A percentile compares a stretch with the other conserved stretches of the same genome.
Conservation (phyloP, 2,329 filamentous ascomycete genomes). For the Phoma herbarum region DNA sequence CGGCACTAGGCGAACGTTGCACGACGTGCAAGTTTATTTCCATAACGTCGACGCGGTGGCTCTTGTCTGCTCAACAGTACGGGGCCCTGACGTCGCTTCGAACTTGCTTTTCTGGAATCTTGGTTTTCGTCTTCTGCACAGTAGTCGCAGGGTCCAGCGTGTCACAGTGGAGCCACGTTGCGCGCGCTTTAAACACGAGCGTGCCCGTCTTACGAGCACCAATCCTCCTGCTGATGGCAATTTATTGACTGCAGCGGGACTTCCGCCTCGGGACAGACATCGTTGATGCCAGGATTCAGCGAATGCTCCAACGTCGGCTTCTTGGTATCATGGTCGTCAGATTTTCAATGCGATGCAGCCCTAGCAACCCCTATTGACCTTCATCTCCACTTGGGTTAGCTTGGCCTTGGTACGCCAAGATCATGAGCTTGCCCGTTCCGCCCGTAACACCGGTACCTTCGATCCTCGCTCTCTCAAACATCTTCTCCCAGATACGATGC, state of each 20-base stretch:
- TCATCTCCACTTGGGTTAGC: constrained; percentile 22
- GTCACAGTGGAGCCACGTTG: constrained; percentile 18
- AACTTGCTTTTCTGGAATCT: background rate
- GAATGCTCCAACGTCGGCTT: constrained; percentile 17
- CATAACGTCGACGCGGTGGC: constrained; percentile 7
- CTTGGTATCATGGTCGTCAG: constrained; percentile 3
- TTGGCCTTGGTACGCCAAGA: constrained; percentile 20
- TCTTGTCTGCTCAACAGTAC: constrained; percentile 14
- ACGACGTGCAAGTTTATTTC: constrained; percentile 8
- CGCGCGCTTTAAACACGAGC: constrained; percentile 7
- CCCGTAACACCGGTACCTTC: constrained; percentile 12
- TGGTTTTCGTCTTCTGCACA: background rate
- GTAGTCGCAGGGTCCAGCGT: background rate
- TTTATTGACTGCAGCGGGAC: constrained; percentile 11
- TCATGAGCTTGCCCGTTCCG: constrained; percentile 13
- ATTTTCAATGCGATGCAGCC: background rate
- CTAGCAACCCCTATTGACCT: constrained; percentile 22
- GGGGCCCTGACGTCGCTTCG: constrained; percentile 7
- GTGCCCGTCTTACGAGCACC: background rate
- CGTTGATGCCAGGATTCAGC: constrained; percentile 13
- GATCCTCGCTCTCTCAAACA: constrained; percentile 10
- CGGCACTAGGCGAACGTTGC: constrained; percentile 7
- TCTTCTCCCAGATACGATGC: constrained; percentile 2
- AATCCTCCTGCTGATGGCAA: constrained; percentile 5
- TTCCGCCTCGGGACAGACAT: constrained; percentile 6